These are phyloP conservation scores for Chenopodium formosanum DNA, from an alignment of 148 eudicot species.

Conservation along the genomic window DNA sequence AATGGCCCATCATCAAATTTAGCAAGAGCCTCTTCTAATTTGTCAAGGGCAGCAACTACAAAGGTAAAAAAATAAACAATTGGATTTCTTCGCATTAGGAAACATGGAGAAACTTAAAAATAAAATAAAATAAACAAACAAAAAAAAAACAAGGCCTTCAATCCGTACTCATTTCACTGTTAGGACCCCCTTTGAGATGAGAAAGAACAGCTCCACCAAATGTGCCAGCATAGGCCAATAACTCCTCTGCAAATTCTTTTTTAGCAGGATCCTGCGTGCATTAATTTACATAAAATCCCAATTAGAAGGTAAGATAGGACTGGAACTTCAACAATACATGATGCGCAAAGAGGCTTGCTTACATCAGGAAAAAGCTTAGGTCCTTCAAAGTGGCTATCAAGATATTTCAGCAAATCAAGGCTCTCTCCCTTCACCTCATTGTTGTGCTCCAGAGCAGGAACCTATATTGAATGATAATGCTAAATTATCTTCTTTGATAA, in stretches of 20 bases:
- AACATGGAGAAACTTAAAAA: background rate
- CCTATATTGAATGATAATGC: constrained; percentile 18
- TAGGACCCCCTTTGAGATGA: constrained; percentile 48
- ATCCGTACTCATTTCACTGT: constrained; percentile 47
- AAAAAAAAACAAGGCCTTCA: background rate
- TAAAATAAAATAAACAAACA: too few relatives aligned
- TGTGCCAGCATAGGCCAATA: constrained; percentile 47
- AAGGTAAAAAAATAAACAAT: background rate
- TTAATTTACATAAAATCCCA: background rate
- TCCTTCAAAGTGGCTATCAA: constrained; percentile 45
- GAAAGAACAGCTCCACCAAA: constrained; percentile 28
- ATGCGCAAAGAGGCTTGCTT: background rate
- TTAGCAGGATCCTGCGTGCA: constrained; percentile 58
- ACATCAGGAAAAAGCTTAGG: constrained; percentile 43
- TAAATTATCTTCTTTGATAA: background rate
- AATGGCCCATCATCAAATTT: constrained; percentile 81
- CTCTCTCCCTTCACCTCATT: constrained; percentile 44
- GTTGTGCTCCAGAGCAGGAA: constrained; percentile 44
- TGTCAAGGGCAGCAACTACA: constrained; percentile 59
- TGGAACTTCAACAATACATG: background rate
- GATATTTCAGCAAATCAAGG: constrained; percentile 38
- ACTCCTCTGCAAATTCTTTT: constrained; percentile 65
- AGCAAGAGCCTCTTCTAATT: constrained; percentile 65
- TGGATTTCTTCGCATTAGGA: background rate
- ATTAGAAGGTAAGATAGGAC: background rate